phyloP scores from a whole-genome alignment of 2,329 filamentous ascomycete species.

The Aspergillus sp. region DNA sequence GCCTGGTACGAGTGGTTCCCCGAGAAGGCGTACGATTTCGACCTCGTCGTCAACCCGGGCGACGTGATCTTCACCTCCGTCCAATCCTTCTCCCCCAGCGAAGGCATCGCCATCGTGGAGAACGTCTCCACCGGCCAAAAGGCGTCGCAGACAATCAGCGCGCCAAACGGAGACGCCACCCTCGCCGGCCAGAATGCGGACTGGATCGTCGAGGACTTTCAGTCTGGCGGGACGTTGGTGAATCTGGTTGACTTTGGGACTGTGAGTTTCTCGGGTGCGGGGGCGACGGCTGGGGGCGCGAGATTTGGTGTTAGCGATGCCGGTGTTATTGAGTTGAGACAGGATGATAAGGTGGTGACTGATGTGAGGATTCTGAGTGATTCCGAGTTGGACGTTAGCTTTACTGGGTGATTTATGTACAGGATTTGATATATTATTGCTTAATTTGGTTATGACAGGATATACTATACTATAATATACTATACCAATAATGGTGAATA shows the following conservation, averaged over 20 bases:
- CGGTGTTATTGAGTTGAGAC: constrained; percentile 45
- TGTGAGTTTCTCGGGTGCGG: constrained; percentile 34
- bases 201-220: constrained; percentile 51
- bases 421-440: neutral
- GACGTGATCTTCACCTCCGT: constrained; percentile 41
- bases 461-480: too few relatives aligned
- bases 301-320: constrained; percentile 31
- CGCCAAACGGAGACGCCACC: constrained; percentile 32
- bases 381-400: constrained; percentile 21
- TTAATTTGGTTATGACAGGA: neutral
- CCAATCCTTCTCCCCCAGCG: constrained; percentile 33
- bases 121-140: constrained; percentile 50
- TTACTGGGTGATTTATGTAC: constrained; percentile 7
- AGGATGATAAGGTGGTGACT: constrained; percentile 33
- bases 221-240: constrained; percentile 35
- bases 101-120: constrained; percentile 45
- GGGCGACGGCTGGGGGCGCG: constrained; percentile 16
- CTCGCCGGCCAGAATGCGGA: constrained; percentile 56
- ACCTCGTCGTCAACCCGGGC: constrained; percentile 42
- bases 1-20: constrained; percentile 62
- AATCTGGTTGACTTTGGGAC: constrained; percentile 45
- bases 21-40: constrained; percentile 52
- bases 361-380: constrained; percentile 20
- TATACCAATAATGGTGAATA: too few relatives aligned
- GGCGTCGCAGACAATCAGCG: constrained; percentile 49